A percentile compares a stretch with the other conserved stretches of the same genome.
phyloP scores from a whole-genome alignment of 345 rosid genomes.

The Balakata baccata region DNA sequence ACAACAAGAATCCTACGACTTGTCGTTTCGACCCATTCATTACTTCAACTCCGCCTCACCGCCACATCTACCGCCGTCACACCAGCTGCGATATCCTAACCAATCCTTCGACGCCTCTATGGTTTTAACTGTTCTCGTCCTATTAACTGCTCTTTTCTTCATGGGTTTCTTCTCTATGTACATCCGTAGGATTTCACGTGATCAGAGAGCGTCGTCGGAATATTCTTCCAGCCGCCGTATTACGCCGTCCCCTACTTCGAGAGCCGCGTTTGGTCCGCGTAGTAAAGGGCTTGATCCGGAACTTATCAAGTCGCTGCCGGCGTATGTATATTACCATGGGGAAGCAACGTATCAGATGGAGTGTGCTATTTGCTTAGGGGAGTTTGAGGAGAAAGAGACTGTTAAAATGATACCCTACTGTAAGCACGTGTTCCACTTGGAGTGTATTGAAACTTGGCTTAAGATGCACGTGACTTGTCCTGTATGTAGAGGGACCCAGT shows the following conservation, averaged over 20 bases:
- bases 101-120: slow-evolving; percentile 38
- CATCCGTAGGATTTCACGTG: slow-evolving; percentile 39
- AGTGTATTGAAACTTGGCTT: slow-evolving; percentile 59
- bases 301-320: slow-evolving; percentile 43
- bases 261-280: not conserved
- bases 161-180: slow-evolving; percentile 57
- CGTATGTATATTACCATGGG: slow-evolving; percentile 34
- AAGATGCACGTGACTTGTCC: slow-evolving; percentile 47
- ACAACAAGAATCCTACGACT: slow-evolving; percentile 4
- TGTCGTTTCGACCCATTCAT: not conserved
- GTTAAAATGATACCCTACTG: slow-evolving; percentile 48
- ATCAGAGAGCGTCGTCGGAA: slow-evolving; percentile 19
- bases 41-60: not conserved
- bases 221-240: slow-evolving; percentile 5
- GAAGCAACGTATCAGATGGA: slow-evolving; percentile 41
- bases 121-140: slow-evolving; percentile 45
- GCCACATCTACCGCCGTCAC: slow-evolving; percentile 12
- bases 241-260: not conserved
- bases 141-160: slow-evolving; percentile 51
- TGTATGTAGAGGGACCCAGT: slow-evolving; percentile 50
- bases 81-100: not conserved
- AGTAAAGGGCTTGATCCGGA: slow-evolving; percentile 41
- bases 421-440: slow-evolving; percentile 52
- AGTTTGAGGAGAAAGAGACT: slow-evolving; percentile 44
- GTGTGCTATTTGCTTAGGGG: slow-evolving; percentile 60